phyloP scores from a whole-genome alignment of 352 stramenopile species.

The Peronosclerospora sorghi region DNA sequence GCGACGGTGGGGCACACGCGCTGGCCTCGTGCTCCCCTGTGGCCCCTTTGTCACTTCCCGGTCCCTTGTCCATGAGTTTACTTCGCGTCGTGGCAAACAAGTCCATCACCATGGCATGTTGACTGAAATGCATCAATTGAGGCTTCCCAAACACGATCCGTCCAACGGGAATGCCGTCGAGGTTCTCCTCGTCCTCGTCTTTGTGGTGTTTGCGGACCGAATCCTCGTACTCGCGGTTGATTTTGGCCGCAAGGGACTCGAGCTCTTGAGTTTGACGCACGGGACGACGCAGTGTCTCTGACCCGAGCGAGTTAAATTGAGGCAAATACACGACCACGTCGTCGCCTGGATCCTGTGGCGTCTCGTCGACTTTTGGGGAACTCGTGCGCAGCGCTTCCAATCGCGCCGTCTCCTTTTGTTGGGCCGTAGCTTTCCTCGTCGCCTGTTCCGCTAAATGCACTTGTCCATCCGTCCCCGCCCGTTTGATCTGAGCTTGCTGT shows the following conservation, averaged over 20 bases:
- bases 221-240: conserved; percentile 47
- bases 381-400: conserved; percentile 21
- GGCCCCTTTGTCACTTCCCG: not conserved
- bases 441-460: conserved; percentile 18
- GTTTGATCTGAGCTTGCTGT: conserved; percentile 28
- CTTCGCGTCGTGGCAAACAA: conserved; percentile 31
- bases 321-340: conserved; percentile 37
- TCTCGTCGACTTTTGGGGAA: not conserved
- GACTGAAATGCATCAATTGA: conserved; percentile 32
- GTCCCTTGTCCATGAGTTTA: conserved; percentile 16
- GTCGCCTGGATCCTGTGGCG: conserved; percentile 14
- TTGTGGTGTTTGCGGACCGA: conserved; percentile 24
- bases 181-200: conserved; percentile 16
- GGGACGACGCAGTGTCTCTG: conserved; percentile 40
- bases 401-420: conserved; percentile 18
- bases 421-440: conserved; percentile 7
- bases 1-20: no score
- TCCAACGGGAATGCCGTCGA: conserved; percentile 15
- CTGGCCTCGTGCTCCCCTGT: no score
- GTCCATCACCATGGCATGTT: conserved; percentile 22
- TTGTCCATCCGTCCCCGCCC: conserved; percentile 15
- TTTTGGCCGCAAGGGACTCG: conserved; percentile 38
- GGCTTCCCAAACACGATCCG: conserved; percentile 41
- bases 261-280: conserved; percentile 39
- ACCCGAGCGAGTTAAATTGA: conserved; percentile 54